These are phyloP conservation scores for Rhizophagus clarus DNA, from an alignment of 192 early-diverging fungal genomes.

Conservation along the genomic window DNA sequence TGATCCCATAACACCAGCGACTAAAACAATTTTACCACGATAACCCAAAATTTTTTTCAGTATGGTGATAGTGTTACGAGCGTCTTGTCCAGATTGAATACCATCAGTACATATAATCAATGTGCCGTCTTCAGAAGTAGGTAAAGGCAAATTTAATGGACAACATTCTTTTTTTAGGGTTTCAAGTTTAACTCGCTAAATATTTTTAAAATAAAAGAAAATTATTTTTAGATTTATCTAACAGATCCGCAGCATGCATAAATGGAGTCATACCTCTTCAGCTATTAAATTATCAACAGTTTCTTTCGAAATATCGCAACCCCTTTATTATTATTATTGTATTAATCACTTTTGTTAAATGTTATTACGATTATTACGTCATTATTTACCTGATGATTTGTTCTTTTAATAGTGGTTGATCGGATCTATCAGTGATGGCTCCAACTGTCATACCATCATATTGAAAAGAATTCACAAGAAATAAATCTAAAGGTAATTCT, in stretches of 20 bases:
- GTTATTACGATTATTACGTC: background rate
- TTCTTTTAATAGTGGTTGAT: conserved; percentile 9
- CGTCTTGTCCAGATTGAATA: conserved; percentile 30
- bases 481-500: conserved; percentile 23
- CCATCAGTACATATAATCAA: conserved; percentile 25
- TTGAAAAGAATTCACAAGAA: conserved; percentile 18
- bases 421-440: conserved; percentile 4
- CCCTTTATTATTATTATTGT: background rate
- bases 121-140: background rate
- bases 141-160: conserved; percentile 12
- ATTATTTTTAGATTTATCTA: background rate
- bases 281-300: background rate
- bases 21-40: conserved; percentile 27
- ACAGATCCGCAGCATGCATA: too few relatives aligned
- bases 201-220: background rate
- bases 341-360: too few relatives aligned
- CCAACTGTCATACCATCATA: conserved; percentile 15
- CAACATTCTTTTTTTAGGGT: background rate
- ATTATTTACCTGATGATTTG: conserved; percentile 24
- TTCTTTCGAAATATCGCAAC: conserved; percentile 19
- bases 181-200: background rate
- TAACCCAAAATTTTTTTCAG: conserved; percentile 11
- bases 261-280: background rate
- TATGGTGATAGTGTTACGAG: background rate
- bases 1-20: conserved; percentile 23